Evolutionary conservation across 1,139 yeast genomes (phyloP).

Genomic region (Candida sanyaensis): DNA sequence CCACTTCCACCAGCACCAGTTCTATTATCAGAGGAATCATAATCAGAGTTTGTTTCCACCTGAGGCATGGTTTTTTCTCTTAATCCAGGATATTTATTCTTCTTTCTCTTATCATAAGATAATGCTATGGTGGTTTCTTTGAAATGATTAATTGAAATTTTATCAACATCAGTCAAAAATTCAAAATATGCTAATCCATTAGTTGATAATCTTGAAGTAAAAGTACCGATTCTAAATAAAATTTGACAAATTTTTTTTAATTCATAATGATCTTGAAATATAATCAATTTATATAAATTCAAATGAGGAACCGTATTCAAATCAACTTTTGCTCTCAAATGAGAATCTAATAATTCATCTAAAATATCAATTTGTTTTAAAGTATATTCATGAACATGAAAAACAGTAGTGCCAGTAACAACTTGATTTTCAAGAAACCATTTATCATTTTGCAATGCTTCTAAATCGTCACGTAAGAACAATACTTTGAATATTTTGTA

Average conservation of each 20-base stretch:
- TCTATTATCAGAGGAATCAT: not conserved
- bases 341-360: slow-evolving; percentile 16
- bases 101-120: slow-evolving; percentile 3
- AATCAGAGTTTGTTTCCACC: slow-evolving; percentile 7
- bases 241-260: slow-evolving; percentile 19
- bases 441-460: not conserved
- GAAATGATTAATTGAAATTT: slow-evolving; percentile 6
- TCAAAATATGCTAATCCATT: slow-evolving; percentile 22
- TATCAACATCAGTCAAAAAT: slow-evolving; percentile 20
- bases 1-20: not conserved
- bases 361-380: slow-evolving; percentile 16
- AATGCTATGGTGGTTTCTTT: not conserved
- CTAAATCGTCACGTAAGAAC: slow-evolving; percentile 19
- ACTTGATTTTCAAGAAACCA: slow-evolving; percentile 2
- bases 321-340: slow-evolving; percentile 11
- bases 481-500: slow-evolving; percentile 16
- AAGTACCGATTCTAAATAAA: slow-evolving; percentile 21
- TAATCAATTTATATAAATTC: slow-evolving; percentile 16
- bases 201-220: slow-evolving; percentile 21
- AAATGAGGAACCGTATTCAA: slow-evolving; percentile 9
- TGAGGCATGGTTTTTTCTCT: not conserved
- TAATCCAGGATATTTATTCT: slow-evolving; percentile 10
- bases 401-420: slow-evolving; percentile 1
- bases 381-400: slow-evolving; percentile 9
- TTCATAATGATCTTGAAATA: slow-evolving; percentile 19